Evolutionary conservation across 2,329 filamentous ascomycete genomes (phyloP), one percentile per base, ranked within the genome.

Genomic region (Exserohilum rostratum): DNA sequence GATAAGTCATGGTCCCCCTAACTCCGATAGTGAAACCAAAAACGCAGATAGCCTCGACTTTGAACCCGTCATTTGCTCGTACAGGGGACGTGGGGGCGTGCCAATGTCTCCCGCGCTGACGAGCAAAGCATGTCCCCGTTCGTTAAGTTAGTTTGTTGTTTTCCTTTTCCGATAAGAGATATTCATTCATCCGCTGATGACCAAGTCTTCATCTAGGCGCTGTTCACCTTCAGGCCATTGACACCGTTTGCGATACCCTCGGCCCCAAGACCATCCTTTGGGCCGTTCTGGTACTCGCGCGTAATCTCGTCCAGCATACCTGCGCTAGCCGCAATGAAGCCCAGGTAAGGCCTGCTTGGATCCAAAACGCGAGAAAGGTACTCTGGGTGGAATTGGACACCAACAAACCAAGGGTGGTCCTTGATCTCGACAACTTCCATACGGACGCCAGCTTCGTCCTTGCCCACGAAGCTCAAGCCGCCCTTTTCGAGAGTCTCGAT

Each of bases 381-480:
- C 76, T 97, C 92, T 2, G 93, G 91, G 74, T 96, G 92, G 75
- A 89, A 93, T 76, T 96, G 93, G 7, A 95, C 89, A 58, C 89
- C 88, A 15, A 96, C 90, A 65, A 88, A 96, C 82, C 85, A 96
- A 0, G 89, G 90, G 73, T 96, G 91, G 61, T 93, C 87, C 71
- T 87, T 87, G 58, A 96, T 78, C 77, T 96, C 91, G 31, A 96
- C 78, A 45, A 92, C 84, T 78, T 96, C 91, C 88, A 95, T 91
- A 29, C 91, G 85, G 64, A 88, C 85, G 39, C 89, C 90, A 56
- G 83, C 86, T 53, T 90, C 87, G 68, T 96, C 91, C 74, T 91
- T 92, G 60, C 89, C 90, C 54, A 93, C 83, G 69, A 96, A 93
- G 37, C 82, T 79, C 29, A 96, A 79, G 0, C 91, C 92, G 5